Conservation (phyloP, 805 yeast genomes). For the Starmerella sirachaensis region DNA sequence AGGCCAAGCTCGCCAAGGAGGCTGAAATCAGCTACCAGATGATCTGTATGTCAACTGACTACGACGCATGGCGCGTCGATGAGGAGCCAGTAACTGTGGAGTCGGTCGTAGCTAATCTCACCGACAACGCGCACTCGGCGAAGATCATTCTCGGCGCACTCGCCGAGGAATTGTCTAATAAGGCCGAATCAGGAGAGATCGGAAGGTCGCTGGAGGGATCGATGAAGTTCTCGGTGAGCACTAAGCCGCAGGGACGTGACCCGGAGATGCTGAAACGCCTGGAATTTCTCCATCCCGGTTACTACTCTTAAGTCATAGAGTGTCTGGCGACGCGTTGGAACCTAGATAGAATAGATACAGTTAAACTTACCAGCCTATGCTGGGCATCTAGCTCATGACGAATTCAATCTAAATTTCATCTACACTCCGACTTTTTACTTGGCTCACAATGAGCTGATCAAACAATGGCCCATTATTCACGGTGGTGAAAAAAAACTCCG, state of each 20-base stretch:
- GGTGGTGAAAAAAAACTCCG: conserved; percentile 15
- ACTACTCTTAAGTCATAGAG: conserved; percentile 4
- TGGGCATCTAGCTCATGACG: no score
- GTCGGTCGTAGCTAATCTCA: conserved; percentile 81
- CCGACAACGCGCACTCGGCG: conserved; percentile 81
- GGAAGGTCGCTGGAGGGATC: conserved; percentile 64
- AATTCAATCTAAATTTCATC: no score
- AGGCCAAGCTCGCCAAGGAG: conserved; percentile 90
- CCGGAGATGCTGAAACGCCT: conserved; percentile 63
- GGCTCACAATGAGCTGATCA: not conserved
- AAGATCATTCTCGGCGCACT: conserved; percentile 59
- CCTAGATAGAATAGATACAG: not conserved
- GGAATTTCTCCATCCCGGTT: conserved; percentile 78
- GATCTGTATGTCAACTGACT: conserved; percentile 98
- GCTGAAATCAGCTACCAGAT: conserved; percentile 95
- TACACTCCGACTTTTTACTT: no score
- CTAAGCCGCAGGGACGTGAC: conserved; percentile 61
- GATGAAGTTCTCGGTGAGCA: conserved; percentile 72
- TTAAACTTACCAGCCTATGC: no score
- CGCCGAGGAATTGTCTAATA: conserved; percentile 53
- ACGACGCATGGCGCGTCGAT: conserved; percentile 94
- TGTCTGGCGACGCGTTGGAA: not conserved
- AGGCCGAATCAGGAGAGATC: conserved; percentile 43
- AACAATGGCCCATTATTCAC: not conserved
- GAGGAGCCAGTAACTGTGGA: conserved; percentile 98